phyloP scores from a whole-genome alignment of 1,284 basidiomycete species.

The Lignosus rhinocerotis region DNA sequence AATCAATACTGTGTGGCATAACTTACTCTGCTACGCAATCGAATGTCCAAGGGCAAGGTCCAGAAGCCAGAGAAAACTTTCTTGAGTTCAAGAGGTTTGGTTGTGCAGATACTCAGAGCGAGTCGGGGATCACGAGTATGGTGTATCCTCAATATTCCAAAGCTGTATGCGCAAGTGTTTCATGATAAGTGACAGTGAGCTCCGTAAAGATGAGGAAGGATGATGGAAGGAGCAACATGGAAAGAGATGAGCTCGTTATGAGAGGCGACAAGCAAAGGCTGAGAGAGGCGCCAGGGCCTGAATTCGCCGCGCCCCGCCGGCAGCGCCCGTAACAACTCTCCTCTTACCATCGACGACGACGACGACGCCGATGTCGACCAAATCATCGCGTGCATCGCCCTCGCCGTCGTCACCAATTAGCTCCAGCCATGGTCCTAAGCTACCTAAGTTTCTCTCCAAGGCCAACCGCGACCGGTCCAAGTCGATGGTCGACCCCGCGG shows the following conservation, averaged over 20 bases:
- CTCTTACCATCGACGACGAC: conserved; percentile 27
- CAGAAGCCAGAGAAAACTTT: too few relatives aligned
- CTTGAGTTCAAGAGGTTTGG: too few relatives aligned
- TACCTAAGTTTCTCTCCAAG: conserved; percentile 69
- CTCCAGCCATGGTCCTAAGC: conserved; percentile 45
- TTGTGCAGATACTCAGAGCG: too few relatives aligned
- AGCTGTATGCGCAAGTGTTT: too few relatives aligned
- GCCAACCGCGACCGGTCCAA: conserved; percentile 59
- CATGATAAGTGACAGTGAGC: too few relatives aligned
- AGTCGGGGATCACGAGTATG: too few relatives aligned
- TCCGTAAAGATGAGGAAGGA: too few relatives aligned
- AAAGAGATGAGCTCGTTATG: not conserved
- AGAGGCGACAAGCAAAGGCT: not conserved
- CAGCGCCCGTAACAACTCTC: conserved; percentile 11
- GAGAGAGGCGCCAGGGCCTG: not conserved
- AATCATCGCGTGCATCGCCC: conserved; percentile 31
- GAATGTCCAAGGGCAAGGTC: too few relatives aligned
- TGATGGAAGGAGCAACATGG: too few relatives aligned
- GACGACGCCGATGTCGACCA: conserved; percentile 32
- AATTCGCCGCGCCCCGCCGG: conserved; percentile 6
- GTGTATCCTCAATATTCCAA: too few relatives aligned
- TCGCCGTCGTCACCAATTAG: conserved; percentile 36
- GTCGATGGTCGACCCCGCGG: conserved; percentile 49
- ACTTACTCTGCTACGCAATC: too few relatives aligned
- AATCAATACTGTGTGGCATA: too few relatives aligned